phyloP scores from a whole-genome alignment of 2,329 filamentous ascomycete species.

The Penicillium sp. region DNA sequence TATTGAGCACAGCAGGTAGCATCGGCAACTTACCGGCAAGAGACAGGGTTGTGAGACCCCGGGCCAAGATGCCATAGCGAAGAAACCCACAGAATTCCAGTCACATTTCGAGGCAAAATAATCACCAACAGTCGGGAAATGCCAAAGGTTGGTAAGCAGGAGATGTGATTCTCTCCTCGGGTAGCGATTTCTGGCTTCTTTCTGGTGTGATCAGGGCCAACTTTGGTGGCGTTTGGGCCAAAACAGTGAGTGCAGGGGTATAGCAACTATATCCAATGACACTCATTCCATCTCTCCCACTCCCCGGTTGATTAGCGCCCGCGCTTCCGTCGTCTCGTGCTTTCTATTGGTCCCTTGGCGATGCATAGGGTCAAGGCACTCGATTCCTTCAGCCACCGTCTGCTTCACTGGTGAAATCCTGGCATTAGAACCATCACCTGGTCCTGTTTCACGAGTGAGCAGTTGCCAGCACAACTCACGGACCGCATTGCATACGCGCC shows the following conservation, averaged over 20 bases:
- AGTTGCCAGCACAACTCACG: slow-evolving; percentile 3
- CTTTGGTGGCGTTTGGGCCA: slow-evolving; percentile 4
- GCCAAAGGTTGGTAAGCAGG: not conserved
- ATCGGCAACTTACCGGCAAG: slow-evolving; percentile 3
- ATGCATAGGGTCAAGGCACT: not conserved
- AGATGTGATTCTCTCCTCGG: not conserved
- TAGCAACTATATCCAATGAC: slow-evolving; percentile 3
- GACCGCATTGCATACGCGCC: slow-evolving; percentile 5
- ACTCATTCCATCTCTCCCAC: not conserved
- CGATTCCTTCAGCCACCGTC: not conserved
- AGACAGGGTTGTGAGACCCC: not conserved
- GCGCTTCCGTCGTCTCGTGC: not conserved
- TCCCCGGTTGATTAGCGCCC: slow-evolving; percentile 2
- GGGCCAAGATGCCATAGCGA: slow-evolving; percentile 9
- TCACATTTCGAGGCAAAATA: slow-evolving; percentile 3
- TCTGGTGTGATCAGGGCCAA: not conserved
- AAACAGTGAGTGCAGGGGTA: not conserved
- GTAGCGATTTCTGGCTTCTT: not conserved
- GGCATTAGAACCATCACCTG: not conserved
- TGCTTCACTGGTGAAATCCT: not conserved
- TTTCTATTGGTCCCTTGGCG: not conserved
- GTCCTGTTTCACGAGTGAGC: not conserved
- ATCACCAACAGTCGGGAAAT: too few species aligned
- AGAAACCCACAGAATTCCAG: not conserved
- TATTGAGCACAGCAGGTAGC: not conserved